Percentiles rank a stretch among this genome's conserved stretches.
These are phyloP conservation scores for Scopulariopsis brevicaulis DNA, from an alignment of 2,329 filamentous ascomycete genomes.

Conservation along the genomic window DNA sequence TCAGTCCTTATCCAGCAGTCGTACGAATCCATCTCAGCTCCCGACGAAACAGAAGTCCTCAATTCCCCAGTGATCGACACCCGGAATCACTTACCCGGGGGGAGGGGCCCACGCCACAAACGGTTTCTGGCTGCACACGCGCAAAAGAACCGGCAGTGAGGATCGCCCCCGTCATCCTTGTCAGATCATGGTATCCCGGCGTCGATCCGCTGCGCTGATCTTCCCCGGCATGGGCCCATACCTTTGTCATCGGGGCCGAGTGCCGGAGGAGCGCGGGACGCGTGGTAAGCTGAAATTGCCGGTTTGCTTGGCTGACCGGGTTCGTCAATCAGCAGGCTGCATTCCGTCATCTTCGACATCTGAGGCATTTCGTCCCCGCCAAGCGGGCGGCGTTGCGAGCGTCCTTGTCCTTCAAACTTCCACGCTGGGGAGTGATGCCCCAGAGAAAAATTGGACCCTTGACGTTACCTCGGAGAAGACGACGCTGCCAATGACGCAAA, in stretches of 20 bases:
- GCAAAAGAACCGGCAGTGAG: not conserved
- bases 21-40: not conserved
- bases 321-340: no score
- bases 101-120: not conserved
- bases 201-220: not conserved
- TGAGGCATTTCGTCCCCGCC: no score
- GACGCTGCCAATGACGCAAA: no score
- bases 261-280: not conserved
- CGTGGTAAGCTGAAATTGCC: not conserved
- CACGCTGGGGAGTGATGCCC: no score
- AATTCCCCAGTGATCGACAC: not conserved
- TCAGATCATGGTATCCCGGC: not conserved
- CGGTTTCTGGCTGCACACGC: not conserved
- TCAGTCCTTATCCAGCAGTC: not conserved
- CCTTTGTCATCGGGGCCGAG: not conserved
- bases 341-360: no score
- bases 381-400: no score
- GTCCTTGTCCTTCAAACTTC: no score
- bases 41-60: not conserved
- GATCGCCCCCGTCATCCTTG: not conserved
- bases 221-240: not conserved
- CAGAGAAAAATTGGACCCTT: no score
- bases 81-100: not conserved
- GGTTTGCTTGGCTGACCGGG: not conserved
- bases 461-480: no score